These are phyloP conservation scores for Iris macrosiphon DNA, from an alignment of 106 monocot genomes.

Conservation along the genomic window DNA sequence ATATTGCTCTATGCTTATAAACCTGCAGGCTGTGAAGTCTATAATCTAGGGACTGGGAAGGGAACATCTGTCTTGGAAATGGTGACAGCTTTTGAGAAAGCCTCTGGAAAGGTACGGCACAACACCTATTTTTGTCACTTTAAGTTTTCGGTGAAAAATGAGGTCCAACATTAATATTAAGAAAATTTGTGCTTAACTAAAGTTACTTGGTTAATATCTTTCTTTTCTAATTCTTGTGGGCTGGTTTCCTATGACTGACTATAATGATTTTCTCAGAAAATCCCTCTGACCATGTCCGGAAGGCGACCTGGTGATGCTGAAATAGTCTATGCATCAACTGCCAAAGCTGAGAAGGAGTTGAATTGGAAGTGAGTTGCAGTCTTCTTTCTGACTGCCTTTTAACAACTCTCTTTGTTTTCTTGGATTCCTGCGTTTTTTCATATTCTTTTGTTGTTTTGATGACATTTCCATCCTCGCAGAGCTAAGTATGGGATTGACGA, in stretches of 20 bases:
- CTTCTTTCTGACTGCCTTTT: neutral
- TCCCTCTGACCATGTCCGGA: constrained; percentile 49
- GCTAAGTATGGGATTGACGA: constrained; percentile 82
- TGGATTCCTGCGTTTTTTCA: too few relatives aligned
- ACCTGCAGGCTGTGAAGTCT: constrained; percentile 82
- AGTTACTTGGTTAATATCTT: too few relatives aligned
- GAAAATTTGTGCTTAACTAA: neutral
- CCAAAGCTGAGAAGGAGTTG: constrained; percentile 73
- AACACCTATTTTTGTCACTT: neutral
- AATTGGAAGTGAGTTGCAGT: constrained; percentile 63
- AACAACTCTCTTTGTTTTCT: too few relatives aligned
- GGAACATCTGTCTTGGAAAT: constrained; percentile 84
- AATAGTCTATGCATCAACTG: constrained; percentile 62
- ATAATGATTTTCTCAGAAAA: too few relatives aligned
- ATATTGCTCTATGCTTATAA: constrained; percentile 1
- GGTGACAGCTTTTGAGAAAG: constrained; percentile 87
- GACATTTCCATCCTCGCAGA: constrained; percentile 20
- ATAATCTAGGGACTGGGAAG: constrained; percentile 87
- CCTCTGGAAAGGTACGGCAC: constrained; percentile 66
- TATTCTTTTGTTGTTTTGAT: too few relatives aligned
- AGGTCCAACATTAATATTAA: neutral
- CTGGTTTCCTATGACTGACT: neutral
- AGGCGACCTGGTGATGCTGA: constrained; percentile 81
- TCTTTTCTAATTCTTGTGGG: neutral
- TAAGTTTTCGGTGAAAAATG: neutral